Evolutionary conservation across 805 yeast genomes (phyloP).

Genomic region (Pachysolen tannophilus): DNA sequence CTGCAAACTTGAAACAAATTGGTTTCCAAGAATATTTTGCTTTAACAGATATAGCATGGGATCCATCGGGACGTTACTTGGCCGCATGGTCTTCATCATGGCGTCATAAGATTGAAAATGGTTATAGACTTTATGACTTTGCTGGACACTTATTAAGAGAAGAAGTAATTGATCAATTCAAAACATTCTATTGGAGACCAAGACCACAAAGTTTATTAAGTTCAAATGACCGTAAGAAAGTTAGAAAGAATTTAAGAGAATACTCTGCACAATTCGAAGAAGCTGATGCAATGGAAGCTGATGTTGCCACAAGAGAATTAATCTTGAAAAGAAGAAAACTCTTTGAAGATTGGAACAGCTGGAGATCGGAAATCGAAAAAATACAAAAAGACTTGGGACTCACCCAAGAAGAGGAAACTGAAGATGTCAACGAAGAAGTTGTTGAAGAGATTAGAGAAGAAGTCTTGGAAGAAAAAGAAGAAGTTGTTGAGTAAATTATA

Average conservation of each 20-base stretch:
- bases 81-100: constrained; percentile 84
- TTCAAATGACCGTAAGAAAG: constrained; percentile 78
- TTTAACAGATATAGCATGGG: constrained; percentile 85
- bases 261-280: constrained; percentile 92
- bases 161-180: constrained; percentile 75
- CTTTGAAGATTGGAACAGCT: constrained; percentile 78
- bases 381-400: constrained; percentile 38
- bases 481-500: constrained; percentile 39
- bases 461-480: constrained; percentile 64
- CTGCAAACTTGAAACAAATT: constrained; percentile 53
- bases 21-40: constrained; percentile 63
- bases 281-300: constrained; percentile 91
- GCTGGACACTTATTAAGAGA: constrained; percentile 72
- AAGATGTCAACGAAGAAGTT: constrained; percentile 39
- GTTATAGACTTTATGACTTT: constrained; percentile 80
- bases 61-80: constrained; percentile 88
- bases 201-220: constrained; percentile 77
- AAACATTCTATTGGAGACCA: constrained; percentile 94
- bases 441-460: constrained; percentile 78
- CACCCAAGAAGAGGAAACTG: constrained; percentile 37
- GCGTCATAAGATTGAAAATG: constrained; percentile 82
- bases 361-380: constrained; percentile 50
- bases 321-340: constrained; percentile 76
- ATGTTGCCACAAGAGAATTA: constrained; percentile 83
- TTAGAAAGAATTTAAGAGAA: constrained; percentile 81